Percentiles rank a stretch among this genome's conserved stretches.
Conservation (phyloP, 2,329 filamentous ascomycete species). For the Neopestalotiopsis sp. region DNA sequence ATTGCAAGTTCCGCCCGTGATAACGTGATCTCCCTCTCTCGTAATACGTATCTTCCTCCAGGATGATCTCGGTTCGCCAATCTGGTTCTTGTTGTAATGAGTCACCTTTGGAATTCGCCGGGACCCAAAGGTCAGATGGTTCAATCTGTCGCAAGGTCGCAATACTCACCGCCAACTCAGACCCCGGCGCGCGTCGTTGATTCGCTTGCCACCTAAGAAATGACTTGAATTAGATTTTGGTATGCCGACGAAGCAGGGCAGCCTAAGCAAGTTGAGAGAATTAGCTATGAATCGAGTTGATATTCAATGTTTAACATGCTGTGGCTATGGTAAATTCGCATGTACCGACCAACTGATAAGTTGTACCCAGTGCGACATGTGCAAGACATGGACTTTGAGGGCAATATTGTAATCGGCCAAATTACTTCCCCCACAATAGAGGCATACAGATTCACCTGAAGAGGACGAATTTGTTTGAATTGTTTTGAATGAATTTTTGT, state of each 20-base stretch:
- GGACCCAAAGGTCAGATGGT: background rate
- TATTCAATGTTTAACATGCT: background rate
- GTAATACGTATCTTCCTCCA: background rate
- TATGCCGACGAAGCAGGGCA: background rate
- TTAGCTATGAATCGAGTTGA: background rate
- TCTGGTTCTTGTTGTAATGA: background rate
- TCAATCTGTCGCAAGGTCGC: too few relatives aligned
- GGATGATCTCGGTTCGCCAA: background rate
- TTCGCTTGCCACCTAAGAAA: background rate
- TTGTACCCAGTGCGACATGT: background rate
- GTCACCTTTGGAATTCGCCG: background rate
- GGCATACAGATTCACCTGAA: background rate
- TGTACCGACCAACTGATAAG: background rate
- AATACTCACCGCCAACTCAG: slow-evolving; percentile 1
- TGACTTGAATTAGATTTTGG: background rate
- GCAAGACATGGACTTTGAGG: background rate
- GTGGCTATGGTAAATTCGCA: background rate
- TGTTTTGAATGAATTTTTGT: background rate
- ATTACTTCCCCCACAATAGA: background rate
- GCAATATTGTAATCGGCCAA: background rate
- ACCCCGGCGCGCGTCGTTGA: background rate
- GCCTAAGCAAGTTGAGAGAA: background rate
- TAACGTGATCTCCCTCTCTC: background rate
- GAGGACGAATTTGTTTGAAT: slow-evolving; percentile 15
- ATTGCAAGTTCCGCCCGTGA: background rate